Evolutionary conservation across 257 asterid species (phyloP), one percentile per base, ranked within the genome.

Genomic region (Capsicum baccatum): DNA sequence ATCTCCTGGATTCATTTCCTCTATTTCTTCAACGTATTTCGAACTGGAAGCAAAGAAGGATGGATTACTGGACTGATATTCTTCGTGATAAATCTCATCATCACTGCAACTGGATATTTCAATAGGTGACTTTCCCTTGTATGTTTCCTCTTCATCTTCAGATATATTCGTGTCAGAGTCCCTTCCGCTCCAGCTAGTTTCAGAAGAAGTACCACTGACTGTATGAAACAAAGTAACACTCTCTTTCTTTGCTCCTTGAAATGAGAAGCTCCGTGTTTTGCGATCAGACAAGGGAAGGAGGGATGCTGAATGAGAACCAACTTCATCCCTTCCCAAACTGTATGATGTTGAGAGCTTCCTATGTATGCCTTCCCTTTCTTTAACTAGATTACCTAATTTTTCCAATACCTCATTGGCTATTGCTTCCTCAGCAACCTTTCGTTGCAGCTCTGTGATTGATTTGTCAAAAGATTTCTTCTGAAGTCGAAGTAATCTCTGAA

Each of bases 261-360:
- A 90, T 0, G 99, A 91, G 66, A 89, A 88, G 82, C 98, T 94
- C 59, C 89, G 88, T 57, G 86, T 84, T 85, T 86, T 90, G 76
- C 84, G 85, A 57, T 88, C 89, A 16, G 84, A 83, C 87, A 92
- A 44, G 1, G 98, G 97, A 57, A 94, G 94, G 55, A 94, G 83
- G 37, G 94, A 87, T 47, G 85, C 90, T 47, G 91, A 39, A 17
- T 71, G 85, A 26, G 86, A 56, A 37, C 73, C 84, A 82, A 84
- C 89, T 42, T 89, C 84, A 39, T 97, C 98, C 62, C 96, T 88
- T 69, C 98, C 97, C 71, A 97, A 87, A 88, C 98, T 95, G 82
- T 97, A 95, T 3, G 94, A 88, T 3, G 97, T 92, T 9, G 96
- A 91, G 87, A 97, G 98, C 91, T 92, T 97, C 87, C 94, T 90